Evolutionary conservation across 169 alveolate genomes (phyloP), one percentile per base, ranked within the genome.

Genomic region (Theileria orientalis): DNA sequence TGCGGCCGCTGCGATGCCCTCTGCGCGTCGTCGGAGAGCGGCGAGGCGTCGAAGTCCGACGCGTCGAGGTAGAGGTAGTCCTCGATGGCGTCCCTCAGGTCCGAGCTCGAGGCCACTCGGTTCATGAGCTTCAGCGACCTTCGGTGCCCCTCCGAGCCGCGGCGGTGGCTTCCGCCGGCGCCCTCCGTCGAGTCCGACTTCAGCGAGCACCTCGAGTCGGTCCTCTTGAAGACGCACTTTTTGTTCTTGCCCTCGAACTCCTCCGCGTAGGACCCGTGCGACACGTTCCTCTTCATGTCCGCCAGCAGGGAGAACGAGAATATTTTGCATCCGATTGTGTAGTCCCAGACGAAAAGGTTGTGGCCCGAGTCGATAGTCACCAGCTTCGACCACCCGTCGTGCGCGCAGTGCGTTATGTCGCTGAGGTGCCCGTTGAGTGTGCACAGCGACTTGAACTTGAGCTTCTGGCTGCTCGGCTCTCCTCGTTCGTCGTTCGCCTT

Each of bases 321-420:
- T 3, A 79, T 56, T 71, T 69, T 79, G 25, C 69, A 70, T 0
- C 87, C 82, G 41, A 33, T 46, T n/a, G 72, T 56, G 67, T 67
- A 79, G 41, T 79, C 87, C 87, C 87, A 79, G 1, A 79, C 47
- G 27, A 71, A 67, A 42, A 79, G 37, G 42, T 6, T 30, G 8
- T 41, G 57, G 51, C 51, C 29, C 21, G 69, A 7, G 66, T 79
- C 87, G 0, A 79, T 21, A 1, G 83, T 44, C 41, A 57, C 72
- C 33, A 79, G 23, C 40, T 74, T 32, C 5, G 74, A 71, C 87
- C 87, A 79, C 33, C 87, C 87, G 42, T 79, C 87, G 30, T 54
- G 37, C 33, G 23, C 69, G 56, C 83, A 79, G 29, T 27, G 54
- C 29, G 77, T 79, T 14, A 79, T 71, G 29, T 30, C 72, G 25